A percentile compares a stretch with the other conserved stretches of the same genome.
Conservation (phyloP, 2,329 filamentous ascomycete genomes). For the Pyrenophora teres region DNA sequence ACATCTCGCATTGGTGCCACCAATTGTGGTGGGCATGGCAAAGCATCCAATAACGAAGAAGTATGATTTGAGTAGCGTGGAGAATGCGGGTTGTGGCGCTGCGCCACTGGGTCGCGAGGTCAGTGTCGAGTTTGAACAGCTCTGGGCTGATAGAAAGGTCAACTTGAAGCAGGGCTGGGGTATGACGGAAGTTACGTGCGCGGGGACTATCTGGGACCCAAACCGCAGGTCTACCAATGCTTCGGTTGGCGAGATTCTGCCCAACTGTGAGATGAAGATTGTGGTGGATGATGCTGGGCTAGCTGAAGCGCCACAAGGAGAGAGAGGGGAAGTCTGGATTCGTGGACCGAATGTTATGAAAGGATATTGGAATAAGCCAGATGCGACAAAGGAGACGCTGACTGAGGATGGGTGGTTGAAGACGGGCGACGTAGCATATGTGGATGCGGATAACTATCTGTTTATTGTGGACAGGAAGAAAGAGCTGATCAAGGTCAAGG, state of each 20-base stretch:
- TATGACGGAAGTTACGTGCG: slow-evolving; percentile 83
- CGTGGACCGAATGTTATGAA: slow-evolving; percentile 73
- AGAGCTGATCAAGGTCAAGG: slow-evolving; percentile 67
- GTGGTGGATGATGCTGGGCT: slow-evolving; percentile 61
- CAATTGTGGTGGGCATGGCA: slow-evolving; percentile 72
- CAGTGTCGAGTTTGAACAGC: slow-evolving; percentile 59
- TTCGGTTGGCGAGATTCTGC: slow-evolving; percentile 68
- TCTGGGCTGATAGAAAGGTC: slow-evolving; percentile 57
- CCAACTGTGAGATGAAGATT: slow-evolving; percentile 72
- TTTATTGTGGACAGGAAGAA: slow-evolving; percentile 77
- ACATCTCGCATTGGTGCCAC: slow-evolving; percentile 69
- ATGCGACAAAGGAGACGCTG: slow-evolving; percentile 68
- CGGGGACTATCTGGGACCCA: slow-evolving; percentile 68
- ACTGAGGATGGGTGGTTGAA: slow-evolving; percentile 70
- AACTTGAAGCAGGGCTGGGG: slow-evolving; percentile 78
- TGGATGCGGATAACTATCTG: slow-evolving; percentile 61
- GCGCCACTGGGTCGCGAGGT: slow-evolving; percentile 62
- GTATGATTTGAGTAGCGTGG: slow-evolving; percentile 71
- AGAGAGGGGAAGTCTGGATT: slow-evolving; percentile 74
- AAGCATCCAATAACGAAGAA: slow-evolving; percentile 70
- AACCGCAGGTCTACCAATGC: slow-evolving; percentile 49
- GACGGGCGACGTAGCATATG: slow-evolving; percentile 72
- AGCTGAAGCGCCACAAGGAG: slow-evolving; percentile 53
- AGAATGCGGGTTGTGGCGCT: slow-evolving; percentile 66
- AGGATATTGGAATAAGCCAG: slow-evolving; percentile 74